Percentiles rank a stretch among this genome's conserved stretches.
These are phyloP conservation scores for Eutypella sp. DNA, from an alignment of 2,329 filamentous ascomycete genomes.

Conservation along the genomic window DNA sequence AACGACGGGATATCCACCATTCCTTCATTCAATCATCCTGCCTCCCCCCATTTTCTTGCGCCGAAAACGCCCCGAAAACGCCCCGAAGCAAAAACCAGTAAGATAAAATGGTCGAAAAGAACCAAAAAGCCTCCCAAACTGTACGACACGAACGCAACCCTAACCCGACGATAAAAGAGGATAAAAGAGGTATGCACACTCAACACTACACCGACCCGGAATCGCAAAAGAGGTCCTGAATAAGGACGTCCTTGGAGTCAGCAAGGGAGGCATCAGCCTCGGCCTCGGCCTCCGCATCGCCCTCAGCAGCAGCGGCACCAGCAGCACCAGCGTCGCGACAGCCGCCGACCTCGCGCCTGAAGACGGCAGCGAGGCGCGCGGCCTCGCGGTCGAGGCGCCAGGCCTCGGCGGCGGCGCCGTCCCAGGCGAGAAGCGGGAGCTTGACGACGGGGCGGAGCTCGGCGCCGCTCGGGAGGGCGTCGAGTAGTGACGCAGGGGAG, in stretches of 20 bases:
- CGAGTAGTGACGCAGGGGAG: slow-evolving; percentile 39
- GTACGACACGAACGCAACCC: not conserved
- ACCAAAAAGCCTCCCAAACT: too few relatives aligned
- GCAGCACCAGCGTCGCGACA: slow-evolving; percentile 41
- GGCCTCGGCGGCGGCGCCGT: slow-evolving; percentile 46
- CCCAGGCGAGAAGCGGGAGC: slow-evolving; percentile 59
- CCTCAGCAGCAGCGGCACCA: too few relatives aligned
- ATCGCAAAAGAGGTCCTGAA: slow-evolving; percentile 63
- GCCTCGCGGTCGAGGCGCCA: slow-evolving; percentile 40
- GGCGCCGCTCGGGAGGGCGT: slow-evolving; percentile 41
- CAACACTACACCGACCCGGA: not conserved
- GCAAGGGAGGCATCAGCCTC: slow-evolving; percentile 19
- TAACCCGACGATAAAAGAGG: not conserved
- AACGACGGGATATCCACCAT: too few relatives aligned
- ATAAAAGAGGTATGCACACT: not conserved
- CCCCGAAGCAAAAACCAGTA: not conserved
- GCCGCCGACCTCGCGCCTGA: slow-evolving; percentile 62
- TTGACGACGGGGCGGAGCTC: slow-evolving; percentile 38
- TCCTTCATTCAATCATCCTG: too few relatives aligned
- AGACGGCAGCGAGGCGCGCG: slow-evolving; percentile 49
- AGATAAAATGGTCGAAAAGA: not conserved
- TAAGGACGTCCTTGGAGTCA: slow-evolving; percentile 30
- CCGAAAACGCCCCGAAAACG: not conserved
- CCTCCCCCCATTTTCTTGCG: not conserved
- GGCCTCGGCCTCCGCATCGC: too few relatives aligned